Conservation (phyloP, 1,139 yeast species). For the Geotrichum macrosporum region DNA sequence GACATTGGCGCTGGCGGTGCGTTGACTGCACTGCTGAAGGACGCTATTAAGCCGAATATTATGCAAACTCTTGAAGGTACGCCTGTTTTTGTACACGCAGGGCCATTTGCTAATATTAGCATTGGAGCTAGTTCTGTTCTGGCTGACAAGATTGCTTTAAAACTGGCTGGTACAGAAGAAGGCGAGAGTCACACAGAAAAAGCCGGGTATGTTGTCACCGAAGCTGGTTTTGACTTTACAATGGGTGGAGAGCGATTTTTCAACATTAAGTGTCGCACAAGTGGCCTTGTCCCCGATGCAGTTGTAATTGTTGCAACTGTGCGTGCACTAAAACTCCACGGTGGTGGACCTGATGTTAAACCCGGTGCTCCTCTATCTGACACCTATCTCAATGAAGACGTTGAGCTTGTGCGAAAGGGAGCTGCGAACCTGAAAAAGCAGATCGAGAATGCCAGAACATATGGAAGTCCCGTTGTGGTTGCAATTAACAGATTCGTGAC, state of each 20-base stretch:
- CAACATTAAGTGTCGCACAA: conserved; percentile 91
- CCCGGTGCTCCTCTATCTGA: conserved; percentile 90
- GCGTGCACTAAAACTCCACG: conserved; percentile 94
- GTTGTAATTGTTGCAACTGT: conserved; percentile 96
- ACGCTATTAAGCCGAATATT: conserved; percentile 92
- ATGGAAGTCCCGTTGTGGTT: conserved; percentile 91
- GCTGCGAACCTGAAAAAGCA: conserved; percentile 90
- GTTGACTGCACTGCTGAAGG: conserved; percentile 88
- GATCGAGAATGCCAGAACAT: conserved; percentile 76
- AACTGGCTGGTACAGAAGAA: conserved; percentile 73
- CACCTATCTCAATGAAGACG: conserved; percentile 79
- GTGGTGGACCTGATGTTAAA: conserved; percentile 97
- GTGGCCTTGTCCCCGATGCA: conserved; percentile 86
- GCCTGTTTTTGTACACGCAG: conserved; percentile 97
- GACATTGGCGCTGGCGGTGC: conserved; percentile 98
- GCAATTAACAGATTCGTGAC: conserved; percentile 91
- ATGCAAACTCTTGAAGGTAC: conserved; percentile 99
- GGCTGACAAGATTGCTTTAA: conserved; percentile 93
- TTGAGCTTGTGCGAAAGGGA: conserved; percentile 77
- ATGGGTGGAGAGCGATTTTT: conserved; percentile 99
- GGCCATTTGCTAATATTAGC: conserved; percentile 96
- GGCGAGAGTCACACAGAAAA: conserved; percentile 52
- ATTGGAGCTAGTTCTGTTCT: conserved; percentile 89
- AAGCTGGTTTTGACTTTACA: conserved; percentile 98
- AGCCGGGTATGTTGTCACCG: conserved; percentile 90